Base-by-base conservation (phyloP, 768 basidiomycete species). In the Suillus clintonianus region DNA sequence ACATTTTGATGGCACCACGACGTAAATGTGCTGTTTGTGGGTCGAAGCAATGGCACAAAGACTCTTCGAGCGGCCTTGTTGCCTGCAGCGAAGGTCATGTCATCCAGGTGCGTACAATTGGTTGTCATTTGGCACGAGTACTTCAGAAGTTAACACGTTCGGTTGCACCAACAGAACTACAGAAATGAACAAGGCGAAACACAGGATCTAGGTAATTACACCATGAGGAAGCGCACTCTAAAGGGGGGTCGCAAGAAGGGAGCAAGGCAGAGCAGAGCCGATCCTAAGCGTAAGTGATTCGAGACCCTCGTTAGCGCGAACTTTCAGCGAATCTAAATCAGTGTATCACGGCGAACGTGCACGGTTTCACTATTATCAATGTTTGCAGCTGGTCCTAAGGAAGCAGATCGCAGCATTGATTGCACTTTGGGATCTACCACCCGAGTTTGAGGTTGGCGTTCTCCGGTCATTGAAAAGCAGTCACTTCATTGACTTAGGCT, bases 51-150 rank as follows among this genome's bases (percentile, higher is more conserved):
- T 97, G 94, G 94, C 87, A 92, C 69, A 95, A 93, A 71, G 92
- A 94, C 64, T 86, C 87, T 13, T 83, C 88, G 0, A 90, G 88
- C 41, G 95, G 95, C 1, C 80, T 90, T 48, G 84, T 95, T 48
- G 88, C 89, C 2, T 97, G 95, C 75, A 91, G 88, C 67, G 95
- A 97, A 71, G 95, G 95, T 11, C 95, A 97, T 74, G 85, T 97
- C 64, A 83, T 95, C 36, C 91, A 94, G 84, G 94, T 94, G 72
- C 67, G 77, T 69, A 27, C 32, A 19, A 55, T 8, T 62, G 34
- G 45, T 59, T 60, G 8, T 63, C 39, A 22, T 63, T 41, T 39
- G n/a, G 11, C 37, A 24, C 15, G 24, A 15, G 50, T 15, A n/a
- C 36, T 7, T 61, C 30, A 36, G 37, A 32, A 45, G 10, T 39